Percentiles rank a stretch among this genome's conserved stretches.
phyloP scores from a whole-genome alignment of 2,329 filamentous ascomycete species.

The Tricladium varicosporioides region DNA sequence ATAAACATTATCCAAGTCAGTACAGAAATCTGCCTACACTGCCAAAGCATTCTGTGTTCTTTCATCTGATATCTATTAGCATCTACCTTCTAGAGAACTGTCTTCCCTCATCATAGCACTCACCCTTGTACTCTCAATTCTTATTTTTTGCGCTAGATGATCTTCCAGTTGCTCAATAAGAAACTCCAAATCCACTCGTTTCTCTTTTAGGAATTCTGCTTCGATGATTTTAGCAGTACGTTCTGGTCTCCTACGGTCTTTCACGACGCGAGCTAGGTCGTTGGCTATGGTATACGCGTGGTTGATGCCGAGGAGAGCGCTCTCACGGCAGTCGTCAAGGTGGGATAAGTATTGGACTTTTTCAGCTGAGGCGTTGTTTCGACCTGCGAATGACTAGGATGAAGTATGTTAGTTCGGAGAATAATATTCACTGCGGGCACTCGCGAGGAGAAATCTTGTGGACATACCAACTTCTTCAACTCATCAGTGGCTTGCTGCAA shows the following conservation, averaged over 20 bases:
- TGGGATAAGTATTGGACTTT: constrained; percentile 15
- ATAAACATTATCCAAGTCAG: constrained; percentile 5
- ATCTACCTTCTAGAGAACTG: not conserved
- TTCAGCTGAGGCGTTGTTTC: constrained; percentile 1
- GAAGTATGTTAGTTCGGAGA: not conserved
- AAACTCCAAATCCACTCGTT: constrained; percentile 10
- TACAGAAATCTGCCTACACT: constrained; percentile 10
- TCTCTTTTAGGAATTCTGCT: constrained; percentile 14
- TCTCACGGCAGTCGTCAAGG: constrained; percentile 9
- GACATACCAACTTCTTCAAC: constrained; percentile 11
- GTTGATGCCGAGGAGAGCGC: constrained; percentile 2
- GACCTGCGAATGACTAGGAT: constrained; percentile 2
- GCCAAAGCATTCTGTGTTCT: constrained; percentile 10
- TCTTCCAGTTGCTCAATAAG: constrained; percentile 14
- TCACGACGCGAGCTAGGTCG: constrained; percentile 6
- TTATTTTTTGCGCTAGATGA: constrained; percentile 8
- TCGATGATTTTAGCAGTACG: not conserved
- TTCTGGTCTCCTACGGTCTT: constrained; percentile 1
- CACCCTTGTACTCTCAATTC: not conserved
- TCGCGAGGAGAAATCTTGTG: not conserved
- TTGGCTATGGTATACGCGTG: constrained; percentile 4
- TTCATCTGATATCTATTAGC: constrained; percentile 9
- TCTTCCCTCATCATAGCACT: not conserved
- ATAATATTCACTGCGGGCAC: not conserved
- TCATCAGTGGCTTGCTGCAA: constrained; percentile 12